Base-by-base conservation (phyloP, 192 early-diverging fungal genomes). In the Spizellomyces punctatus region DNA sequence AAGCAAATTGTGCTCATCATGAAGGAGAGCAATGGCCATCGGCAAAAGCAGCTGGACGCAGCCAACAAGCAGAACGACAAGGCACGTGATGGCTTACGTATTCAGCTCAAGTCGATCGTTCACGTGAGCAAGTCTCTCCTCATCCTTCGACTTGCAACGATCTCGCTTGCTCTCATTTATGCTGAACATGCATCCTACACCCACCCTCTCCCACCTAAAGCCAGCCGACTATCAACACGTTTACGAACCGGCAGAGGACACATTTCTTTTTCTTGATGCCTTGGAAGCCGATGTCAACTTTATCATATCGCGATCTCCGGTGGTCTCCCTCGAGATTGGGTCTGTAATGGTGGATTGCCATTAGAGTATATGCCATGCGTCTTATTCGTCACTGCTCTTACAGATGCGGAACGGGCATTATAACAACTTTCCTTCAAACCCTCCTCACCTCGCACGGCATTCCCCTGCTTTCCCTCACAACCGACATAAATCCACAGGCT, bases 201-300 rank as follows among this genome's bases (percentile, higher is more conserved):
- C 94, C 14, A 83, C 89, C 66, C 85, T 94, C 14, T 80, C 82
- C 14, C 94, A 95, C 71, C 72, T 96, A 59, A 84, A 79, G 43
- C 58, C 73, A 10, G 50, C 81, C 14, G 87, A 93, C 68, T 83
- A 75, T 56, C 46, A 69, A 17, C 68, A 85, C 48, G 89, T 98
- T 2, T 98, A 97, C 73, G 94, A 95, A 77, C 94, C 96, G 6
- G 91, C 90, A 56, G 95, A 99, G 83, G 96, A 99, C 76, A 94
- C 94, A 0, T 99, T 96, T 73, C 77, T 99, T 57, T 80, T 99
- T 16, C 80, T 99, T 36, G 95, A 97, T 75, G 91, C 92, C 5
- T 86, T 98, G n/a, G 95, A 97, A 67, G 80, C 84, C 58, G 95
- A 96, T 58, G 77, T 67, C 0, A 19, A 73, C 6, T 73, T 81